Conservation (phyloP, 2,329 filamentous ascomycete species). For the Aspergillus pseudoviridinutans region DNA sequence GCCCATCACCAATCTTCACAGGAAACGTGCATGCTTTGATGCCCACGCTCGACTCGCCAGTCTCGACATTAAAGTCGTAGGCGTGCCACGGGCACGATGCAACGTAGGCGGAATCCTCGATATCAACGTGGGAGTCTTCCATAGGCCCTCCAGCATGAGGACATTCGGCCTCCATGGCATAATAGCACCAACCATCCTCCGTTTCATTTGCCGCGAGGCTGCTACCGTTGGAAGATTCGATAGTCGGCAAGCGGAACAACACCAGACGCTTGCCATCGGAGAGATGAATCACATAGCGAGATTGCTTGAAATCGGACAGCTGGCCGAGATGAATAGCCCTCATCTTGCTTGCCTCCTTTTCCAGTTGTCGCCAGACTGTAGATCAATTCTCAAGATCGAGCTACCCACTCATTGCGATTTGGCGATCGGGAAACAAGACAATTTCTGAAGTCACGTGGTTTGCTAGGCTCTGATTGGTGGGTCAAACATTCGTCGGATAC, state of each 20-base stretch:
- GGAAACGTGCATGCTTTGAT: slow-evolving; percentile 47
- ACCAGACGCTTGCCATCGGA: slow-evolving; percentile 45
- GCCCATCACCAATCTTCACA: slow-evolving; percentile 33
- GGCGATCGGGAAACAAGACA: not conserved
- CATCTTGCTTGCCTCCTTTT: slow-evolving; percentile 6
- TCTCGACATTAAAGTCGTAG: slow-evolving; percentile 49
- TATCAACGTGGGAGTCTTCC: slow-evolving; percentile 45
- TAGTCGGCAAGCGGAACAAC: slow-evolving; percentile 44
- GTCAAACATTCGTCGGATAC: too few relatives aligned
- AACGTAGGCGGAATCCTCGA: slow-evolving; percentile 47
- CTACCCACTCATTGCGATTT: not conserved
- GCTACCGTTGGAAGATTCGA: slow-evolving; percentile 29
- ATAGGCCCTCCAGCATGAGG: slow-evolving; percentile 47
- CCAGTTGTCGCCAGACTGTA: not conserved
- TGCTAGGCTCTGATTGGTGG: not conserved
- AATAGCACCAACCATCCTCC: slow-evolving; percentile 43
- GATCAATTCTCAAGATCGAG: not conserved
- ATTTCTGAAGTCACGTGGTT: not conserved
- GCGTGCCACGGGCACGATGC: slow-evolving; percentile 49
- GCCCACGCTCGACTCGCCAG: slow-evolving; percentile 47
- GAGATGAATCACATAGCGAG: slow-evolving; percentile 42
- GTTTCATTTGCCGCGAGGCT: slow-evolving; percentile 25
- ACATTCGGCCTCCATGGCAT: slow-evolving; percentile 48
- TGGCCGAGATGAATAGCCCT: slow-evolving; percentile 23
- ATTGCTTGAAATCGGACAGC: slow-evolving; percentile 33